phyloP scores from a whole-genome alignment of 208 protist species.

The Borovskyia barvae region DNA sequence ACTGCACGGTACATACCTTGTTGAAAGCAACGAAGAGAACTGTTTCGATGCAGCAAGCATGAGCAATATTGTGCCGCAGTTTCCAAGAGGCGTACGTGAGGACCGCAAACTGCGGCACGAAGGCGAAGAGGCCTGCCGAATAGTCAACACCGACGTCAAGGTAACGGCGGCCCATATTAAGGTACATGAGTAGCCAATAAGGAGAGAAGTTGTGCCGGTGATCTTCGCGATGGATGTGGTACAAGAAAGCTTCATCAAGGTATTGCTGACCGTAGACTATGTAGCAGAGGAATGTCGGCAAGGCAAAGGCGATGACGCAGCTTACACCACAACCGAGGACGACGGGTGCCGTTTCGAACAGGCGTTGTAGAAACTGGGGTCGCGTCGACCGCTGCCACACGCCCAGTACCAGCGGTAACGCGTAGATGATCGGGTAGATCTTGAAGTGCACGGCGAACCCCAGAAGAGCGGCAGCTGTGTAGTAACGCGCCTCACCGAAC shows the following conservation, averaged over 20 bases:
- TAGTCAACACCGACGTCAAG: constrained; percentile 48
- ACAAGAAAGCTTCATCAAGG: constrained; percentile 77
- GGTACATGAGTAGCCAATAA: constrained; percentile 91
- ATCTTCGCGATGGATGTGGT: constrained; percentile 79
- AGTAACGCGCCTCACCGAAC: constrained; percentile 49
- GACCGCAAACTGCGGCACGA: constrained; percentile 82
- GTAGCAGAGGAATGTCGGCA: constrained; percentile 62
- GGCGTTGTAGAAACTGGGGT: neutral
- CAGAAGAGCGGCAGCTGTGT: constrained; percentile 50
- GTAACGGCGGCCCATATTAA: constrained; percentile 60
- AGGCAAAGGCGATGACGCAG: constrained; percentile 41
- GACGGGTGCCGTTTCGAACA: constrained; percentile 12
- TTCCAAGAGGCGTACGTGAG: constrained; percentile 68
- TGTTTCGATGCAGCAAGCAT: constrained; percentile 81
- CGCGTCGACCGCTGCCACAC: constrained; percentile 40
- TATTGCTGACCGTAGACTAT: constrained; percentile 69
- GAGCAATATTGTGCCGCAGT: constrained; percentile 69
- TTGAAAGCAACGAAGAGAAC: constrained; percentile 94
- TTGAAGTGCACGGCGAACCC: constrained; percentile 91
- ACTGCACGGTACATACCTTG: constrained; percentile 95
- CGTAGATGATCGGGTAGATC: constrained; percentile 93
- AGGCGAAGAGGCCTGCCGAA: constrained; percentile 67
- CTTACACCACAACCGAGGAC: constrained; percentile 42
- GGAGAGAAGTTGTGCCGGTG: constrained; percentile 93
- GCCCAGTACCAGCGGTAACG: constrained; percentile 65